These are phyloP conservation scores for Exophiala viscosa DNA, from an alignment of 2,329 filamentous ascomycete genomes.

Conservation along the genomic window DNA sequence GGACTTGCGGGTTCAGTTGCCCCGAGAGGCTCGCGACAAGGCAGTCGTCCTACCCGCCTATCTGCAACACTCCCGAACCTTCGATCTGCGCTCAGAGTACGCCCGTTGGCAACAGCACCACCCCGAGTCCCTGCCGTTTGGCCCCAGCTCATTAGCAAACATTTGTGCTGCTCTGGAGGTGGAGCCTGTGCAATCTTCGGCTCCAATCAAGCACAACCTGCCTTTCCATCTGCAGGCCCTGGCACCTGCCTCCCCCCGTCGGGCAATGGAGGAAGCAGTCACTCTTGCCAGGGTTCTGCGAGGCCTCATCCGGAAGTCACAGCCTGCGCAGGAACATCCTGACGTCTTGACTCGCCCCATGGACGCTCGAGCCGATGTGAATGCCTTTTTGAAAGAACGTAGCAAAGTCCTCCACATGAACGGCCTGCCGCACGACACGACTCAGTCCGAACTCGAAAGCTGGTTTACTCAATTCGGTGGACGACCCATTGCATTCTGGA, in stretches of 20 bases:
- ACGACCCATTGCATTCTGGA: constrained; percentile 98
- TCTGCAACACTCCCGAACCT: constrained; percentile 94
- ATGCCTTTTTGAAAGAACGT: constrained; percentile 90
- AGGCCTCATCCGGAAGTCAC: constrained; percentile 91
- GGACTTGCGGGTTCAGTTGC: constrained; percentile 96
- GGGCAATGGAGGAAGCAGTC: constrained; percentile 96
- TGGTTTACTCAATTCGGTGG: constrained; percentile 99
- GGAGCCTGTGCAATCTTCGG: constrained; percentile 93
- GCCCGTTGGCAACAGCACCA: constrained; percentile 98
- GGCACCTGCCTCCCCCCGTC: constrained; percentile 88
- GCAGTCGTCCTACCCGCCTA: constrained; percentile 94
- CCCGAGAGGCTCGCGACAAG: constrained; percentile 96
- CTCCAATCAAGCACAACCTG: constrained; percentile 97
- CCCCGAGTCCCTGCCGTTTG: constrained; percentile 93
- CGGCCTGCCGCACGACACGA: constrained; percentile 93
- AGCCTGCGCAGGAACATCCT: constrained; percentile 86
- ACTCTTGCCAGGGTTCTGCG: constrained; percentile 89
- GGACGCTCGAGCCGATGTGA: constrained; percentile 93
- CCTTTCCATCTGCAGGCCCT: constrained; percentile 96
- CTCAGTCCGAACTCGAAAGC: constrained; percentile 96
- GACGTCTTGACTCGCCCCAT: constrained; percentile 93
- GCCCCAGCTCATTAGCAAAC: constrained; percentile 90
- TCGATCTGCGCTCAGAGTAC: constrained; percentile 95
- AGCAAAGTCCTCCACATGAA: constrained; percentile 99
- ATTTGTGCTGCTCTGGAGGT: constrained; percentile 98